A percentile compares a stretch with the other conserved stretches of the same genome.
phyloP scores from a whole-genome alignment of 495 filamentous ascomycete genomes.

The Neurospora hispaniola region DNA sequence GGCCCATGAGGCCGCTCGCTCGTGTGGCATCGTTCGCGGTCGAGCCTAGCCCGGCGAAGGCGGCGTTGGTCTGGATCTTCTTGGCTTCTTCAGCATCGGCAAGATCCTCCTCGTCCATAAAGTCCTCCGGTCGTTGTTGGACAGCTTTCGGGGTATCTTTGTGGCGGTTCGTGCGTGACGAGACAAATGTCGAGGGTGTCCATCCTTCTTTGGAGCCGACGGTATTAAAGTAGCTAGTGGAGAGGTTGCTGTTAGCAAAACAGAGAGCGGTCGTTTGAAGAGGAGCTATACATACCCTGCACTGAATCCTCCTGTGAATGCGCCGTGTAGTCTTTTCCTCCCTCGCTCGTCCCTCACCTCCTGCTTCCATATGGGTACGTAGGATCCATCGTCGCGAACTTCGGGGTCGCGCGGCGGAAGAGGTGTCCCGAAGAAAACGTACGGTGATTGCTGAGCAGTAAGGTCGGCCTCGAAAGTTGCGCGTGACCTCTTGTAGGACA shows the following conservation, averaged over 20 bases:
- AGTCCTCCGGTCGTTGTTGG: conserved; percentile 73
- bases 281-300: conserved; percentile 57
- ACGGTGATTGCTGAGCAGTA: conserved; percentile 63
- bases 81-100: conserved; percentile 73
- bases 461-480: conserved; percentile 69
- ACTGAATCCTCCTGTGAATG: conserved; percentile 94
- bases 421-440: conserved; percentile 74
- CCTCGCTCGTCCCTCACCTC: conserved; percentile 91
- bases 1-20: conserved; percentile 51
- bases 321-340: conserved; percentile 84
- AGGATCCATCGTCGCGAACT: conserved; percentile 83
- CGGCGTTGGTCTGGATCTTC: conserved; percentile 56
- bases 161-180: conserved; percentile 69
- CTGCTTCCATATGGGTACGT: conserved; percentile 93
- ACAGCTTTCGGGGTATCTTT: conserved; percentile 46
- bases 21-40: conserved; percentile 48
- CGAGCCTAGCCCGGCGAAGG: conserved; percentile 68
- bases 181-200: conserved; percentile 85
- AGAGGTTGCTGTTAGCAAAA: not conserved
- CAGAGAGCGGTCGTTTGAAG: not conserved
- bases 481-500: conserved; percentile 75
- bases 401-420: conserved; percentile 71
- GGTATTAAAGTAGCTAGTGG: conserved; percentile 82
- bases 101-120: conserved; percentile 97
- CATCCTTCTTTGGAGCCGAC: conserved; percentile 98